phyloP scores from a whole-genome alignment of 495 filamentous ascomycete genomes.

The Penicillium macrosclerotiorum region DNA sequence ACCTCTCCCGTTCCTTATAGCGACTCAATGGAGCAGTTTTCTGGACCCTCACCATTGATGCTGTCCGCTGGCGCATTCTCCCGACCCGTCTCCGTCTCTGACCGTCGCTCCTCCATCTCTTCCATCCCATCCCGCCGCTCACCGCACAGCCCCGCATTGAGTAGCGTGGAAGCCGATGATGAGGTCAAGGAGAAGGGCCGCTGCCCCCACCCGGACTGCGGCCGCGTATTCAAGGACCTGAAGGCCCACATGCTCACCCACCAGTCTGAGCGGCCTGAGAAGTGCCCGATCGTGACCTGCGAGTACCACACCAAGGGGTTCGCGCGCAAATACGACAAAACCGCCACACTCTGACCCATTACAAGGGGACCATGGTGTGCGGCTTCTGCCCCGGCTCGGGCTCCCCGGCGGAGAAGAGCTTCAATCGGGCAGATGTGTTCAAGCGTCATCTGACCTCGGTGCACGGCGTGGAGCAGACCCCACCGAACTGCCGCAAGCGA shows the following conservation, averaged over 20 bases:
- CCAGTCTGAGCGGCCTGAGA: slow-evolving; percentile 88
- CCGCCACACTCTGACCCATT: slow-evolving; percentile 95
- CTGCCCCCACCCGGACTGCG: slow-evolving; percentile 82
- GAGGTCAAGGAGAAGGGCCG: slow-evolving; percentile 64
- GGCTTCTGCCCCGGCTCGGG: slow-evolving; percentile 95
- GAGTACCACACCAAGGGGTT: slow-evolving; percentile 96
- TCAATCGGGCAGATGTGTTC: slow-evolving; percentile 98
- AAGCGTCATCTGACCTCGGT: slow-evolving; percentile 94
- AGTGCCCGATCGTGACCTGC: slow-evolving; percentile 92
- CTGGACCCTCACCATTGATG: slow-evolving; percentile 38
- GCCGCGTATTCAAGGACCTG: slow-evolving; percentile 87
- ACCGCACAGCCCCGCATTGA: slow-evolving; percentile 52
- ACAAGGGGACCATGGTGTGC: slow-evolving; percentile 99
- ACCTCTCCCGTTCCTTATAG: slow-evolving; percentile 32
- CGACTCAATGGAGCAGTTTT: slow-evolving; percentile 25
- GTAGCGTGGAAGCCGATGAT: slow-evolving; percentile 56
- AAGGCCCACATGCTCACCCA: slow-evolving; percentile 97
- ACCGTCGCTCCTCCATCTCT: slow-evolving; percentile 53
- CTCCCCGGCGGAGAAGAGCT: slow-evolving; percentile 92
- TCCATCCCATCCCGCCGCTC: slow-evolving; percentile 57
- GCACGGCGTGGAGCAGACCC: slow-evolving; percentile 91
- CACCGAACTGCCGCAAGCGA: slow-evolving; percentile 93
- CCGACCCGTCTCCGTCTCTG: slow-evolving; percentile 36
- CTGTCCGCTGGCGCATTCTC: slow-evolving; percentile 34
- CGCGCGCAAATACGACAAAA: slow-evolving; percentile 99